Base-by-base conservation (phyloP, 805 yeast genomes). In the Candida railenensis region DNA sequence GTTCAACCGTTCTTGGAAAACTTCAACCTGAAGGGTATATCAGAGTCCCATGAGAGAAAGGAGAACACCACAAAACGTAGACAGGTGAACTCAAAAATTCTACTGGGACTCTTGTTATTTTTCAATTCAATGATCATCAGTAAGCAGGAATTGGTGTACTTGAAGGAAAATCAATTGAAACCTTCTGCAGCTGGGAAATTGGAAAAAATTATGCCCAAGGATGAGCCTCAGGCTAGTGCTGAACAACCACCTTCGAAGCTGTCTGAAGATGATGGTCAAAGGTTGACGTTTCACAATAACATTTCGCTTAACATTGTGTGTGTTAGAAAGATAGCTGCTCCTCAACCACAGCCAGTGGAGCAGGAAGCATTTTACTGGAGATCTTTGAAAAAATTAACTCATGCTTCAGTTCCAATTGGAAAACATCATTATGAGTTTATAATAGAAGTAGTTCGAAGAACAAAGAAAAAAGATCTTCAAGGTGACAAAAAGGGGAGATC, bases 1-100 rank as follows among this genome's bases (percentile, higher is more conserved):
- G 83, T 90, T 0, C 97, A 91, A 65, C 83, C 83, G 21, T 89
- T 91, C 57, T 79, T 85, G 57, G 96, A 90, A 59, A 78, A 84
- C 46, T 83, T 94, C 67, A 85, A 87, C 63, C 67, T 75, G 18
- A 81, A 88, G 61, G 80, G 81, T 37, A 80, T 92, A 42, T 82
- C 90, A 51, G 78, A 82, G 47, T 78, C 91, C 21, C 79, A 80
- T 37, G 96, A 89, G 54, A 71, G 97, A 28, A 85, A 82, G 14
- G 89, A 86, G 50, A 69, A 80, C n/a, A 80, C 89, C 33, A 66
- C 74, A 33, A 71, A 70, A 2, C 85, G 94, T 57, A 77, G 79
- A 55, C 79, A 86, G 52, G 65, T 83, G 40, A 82, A 82, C 19
- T 65, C 69, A 48, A 86, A 85, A 54, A 47, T 89, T n/a, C 73